Percentiles rank a stretch among this genome's conserved stretches.
phyloP scores from a whole-genome alignment of 2,329 filamentous ascomycete species.

The Colletotrichum caudatum region DNA sequence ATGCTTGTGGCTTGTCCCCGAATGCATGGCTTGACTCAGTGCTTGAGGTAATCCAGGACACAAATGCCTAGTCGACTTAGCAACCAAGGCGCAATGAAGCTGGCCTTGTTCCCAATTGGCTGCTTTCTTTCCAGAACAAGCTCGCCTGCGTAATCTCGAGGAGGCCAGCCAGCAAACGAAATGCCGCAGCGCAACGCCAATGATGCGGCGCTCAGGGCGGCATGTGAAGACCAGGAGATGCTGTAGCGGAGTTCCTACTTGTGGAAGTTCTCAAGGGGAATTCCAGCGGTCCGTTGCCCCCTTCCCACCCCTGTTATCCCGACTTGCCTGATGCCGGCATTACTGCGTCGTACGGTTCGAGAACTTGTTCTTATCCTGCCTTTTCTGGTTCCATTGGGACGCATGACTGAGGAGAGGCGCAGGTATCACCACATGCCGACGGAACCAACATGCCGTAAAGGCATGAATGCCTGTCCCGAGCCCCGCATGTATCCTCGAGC shows the following conservation, averaged over 20 bases:
- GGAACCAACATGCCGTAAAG: not conserved
- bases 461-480: not conserved
- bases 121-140: not conserved
- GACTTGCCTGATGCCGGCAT: not conserved
- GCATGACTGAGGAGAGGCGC: no score
- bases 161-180: not conserved
- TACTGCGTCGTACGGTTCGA: not conserved
- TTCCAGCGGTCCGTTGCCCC: not conserved
- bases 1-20: not conserved
- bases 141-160: not conserved
- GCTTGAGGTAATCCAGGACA: not conserved
- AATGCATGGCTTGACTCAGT: not conserved
- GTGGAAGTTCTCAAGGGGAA: not conserved
- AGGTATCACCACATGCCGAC: not conserved
- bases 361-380: not conserved
- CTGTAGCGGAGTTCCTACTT: slow-evolving; percentile 3
- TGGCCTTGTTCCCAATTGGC: not conserved
- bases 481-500: not conserved
- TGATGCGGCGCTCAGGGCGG: not conserved
- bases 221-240: not conserved
- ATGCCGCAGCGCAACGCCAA: slow-evolving; percentile 1
- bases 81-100: not conserved
- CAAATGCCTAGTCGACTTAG: not conserved
- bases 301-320: not conserved
- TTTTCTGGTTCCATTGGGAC: not conserved